A percentile compares a stretch with the other conserved stretches of the same genome.
phyloP scores from a whole-genome alignment of 345 rosid genomes.

The Excoecaria cochinchinensis region DNA sequence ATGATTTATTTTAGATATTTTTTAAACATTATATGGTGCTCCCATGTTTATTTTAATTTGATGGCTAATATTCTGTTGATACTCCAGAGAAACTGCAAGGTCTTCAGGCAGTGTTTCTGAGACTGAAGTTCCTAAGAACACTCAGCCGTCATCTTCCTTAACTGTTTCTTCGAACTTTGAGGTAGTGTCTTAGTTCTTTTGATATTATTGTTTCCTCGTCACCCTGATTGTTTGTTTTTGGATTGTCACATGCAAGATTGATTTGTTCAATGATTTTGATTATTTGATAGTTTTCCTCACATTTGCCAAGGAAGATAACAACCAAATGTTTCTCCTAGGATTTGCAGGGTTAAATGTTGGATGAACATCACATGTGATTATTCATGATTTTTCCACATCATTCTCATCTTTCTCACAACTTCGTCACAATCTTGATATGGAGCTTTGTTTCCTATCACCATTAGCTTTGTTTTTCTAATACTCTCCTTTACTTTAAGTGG shows the following conservation, averaged over 20 bases:
- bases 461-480: not conserved
- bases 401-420: not conserved
- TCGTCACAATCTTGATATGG: too few species aligned
- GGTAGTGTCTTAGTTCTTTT: constrained; percentile 38
- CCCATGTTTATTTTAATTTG: constrained; percentile 4
- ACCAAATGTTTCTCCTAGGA: not conserved
- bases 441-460: too few species aligned
- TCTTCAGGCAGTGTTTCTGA: constrained; percentile 41
- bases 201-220: constrained; percentile 3
- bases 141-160: constrained; percentile 44
- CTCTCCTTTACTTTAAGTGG: not conserved
- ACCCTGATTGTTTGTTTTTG: not conserved
- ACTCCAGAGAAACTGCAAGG: constrained; percentile 57
- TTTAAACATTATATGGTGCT: not conserved
- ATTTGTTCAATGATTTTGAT: not conserved
- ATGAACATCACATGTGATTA: not conserved
- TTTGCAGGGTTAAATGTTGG: not conserved
- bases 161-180: constrained; percentile 79
- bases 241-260: not conserved
- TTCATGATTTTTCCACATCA: not conserved
- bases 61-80: constrained; percentile 23
- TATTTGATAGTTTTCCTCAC: not conserved
- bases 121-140: constrained; percentile 51
- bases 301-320: not conserved
- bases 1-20: not conserved